phyloP scores from a whole-genome alignment of 768 basidiomycete species.

The Tylopilus intermedius region DNA sequence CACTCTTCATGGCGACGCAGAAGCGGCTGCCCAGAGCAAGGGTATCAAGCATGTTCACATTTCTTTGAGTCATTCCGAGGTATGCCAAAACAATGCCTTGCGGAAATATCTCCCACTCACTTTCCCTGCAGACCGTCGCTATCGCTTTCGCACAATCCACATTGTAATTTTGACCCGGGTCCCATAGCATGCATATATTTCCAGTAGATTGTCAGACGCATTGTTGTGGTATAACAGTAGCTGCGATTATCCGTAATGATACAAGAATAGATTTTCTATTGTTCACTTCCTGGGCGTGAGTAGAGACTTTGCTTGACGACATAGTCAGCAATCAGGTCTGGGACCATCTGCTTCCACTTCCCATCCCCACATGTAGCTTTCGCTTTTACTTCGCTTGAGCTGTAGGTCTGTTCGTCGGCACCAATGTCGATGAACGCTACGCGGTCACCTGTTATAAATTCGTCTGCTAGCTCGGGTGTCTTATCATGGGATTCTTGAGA shows the following conservation, averaged over 20 bases:
- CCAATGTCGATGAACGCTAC: conserved; percentile 62
- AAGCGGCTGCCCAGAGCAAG: conserved; percentile 63
- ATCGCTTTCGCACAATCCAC: conserved; percentile 84
- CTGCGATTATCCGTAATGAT: not conserved
- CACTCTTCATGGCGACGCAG: conserved; percentile 72
- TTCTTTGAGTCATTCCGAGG: conserved; percentile 91
- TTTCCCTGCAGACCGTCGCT: conserved; percentile 58
- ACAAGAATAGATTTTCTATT: conserved; percentile 14
- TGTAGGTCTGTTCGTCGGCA: conserved; percentile 49
- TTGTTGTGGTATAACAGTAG: conserved; percentile 1
- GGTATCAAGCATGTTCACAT: conserved; percentile 72
- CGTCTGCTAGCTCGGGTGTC: conserved; percentile 33
- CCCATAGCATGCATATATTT: too few species aligned
- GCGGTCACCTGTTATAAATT: conserved; percentile 48
- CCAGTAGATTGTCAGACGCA: not conserved
- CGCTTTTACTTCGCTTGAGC: conserved; percentile 63
- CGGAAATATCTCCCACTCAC: conserved; percentile 13
- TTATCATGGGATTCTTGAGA: conserved; percentile 29
- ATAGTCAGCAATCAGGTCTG: conserved; percentile 44
- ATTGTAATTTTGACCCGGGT: conserved; percentile 5
- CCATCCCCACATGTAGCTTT: conserved; percentile 19
- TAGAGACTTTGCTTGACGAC: conserved; percentile 49
- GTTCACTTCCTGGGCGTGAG: not conserved
- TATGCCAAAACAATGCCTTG: conserved; percentile 34
- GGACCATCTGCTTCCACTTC: conserved; percentile 47